phyloP scores from a whole-genome alignment of 371 early-diverging fungal species.

The Apophysomyces ossiformis region DNA sequence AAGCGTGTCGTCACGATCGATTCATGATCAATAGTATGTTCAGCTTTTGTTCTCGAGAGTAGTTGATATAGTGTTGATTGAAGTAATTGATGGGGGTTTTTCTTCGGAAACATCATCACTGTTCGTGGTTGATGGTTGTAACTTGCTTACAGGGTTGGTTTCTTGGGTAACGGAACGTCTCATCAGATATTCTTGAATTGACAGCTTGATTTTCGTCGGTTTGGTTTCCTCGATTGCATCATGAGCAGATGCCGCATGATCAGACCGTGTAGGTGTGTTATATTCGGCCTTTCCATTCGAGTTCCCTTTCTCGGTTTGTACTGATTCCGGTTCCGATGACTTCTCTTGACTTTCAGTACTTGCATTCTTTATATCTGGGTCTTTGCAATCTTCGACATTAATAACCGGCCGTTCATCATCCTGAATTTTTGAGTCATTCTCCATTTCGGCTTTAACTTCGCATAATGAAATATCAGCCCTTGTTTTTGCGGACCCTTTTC shows the following conservation, averaged over 20 bases:
- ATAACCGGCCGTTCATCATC: background rate
- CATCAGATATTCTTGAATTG: slow-evolving; percentile 44
- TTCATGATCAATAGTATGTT: too few relatives aligned
- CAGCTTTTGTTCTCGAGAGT: background rate
- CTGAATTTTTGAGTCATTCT: background rate
- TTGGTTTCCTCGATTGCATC: slow-evolving; percentile 18
- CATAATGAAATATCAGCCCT: background rate
- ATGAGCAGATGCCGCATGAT: background rate
- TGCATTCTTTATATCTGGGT: too few relatives aligned
- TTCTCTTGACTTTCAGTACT: too few relatives aligned
- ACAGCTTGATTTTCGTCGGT: slow-evolving; percentile 32
- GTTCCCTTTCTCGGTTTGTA: background rate
- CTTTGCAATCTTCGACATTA: too few relatives aligned
- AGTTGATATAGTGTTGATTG: background rate
- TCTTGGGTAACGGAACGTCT: slow-evolving; percentile 27
- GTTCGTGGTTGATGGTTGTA: background rate
- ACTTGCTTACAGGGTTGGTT: background rate
- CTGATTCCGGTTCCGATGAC: background rate
- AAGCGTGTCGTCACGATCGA: background rate
- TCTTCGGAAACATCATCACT: background rate
- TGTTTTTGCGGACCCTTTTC: background rate
- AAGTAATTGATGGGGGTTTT: background rate
- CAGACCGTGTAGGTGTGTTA: background rate
- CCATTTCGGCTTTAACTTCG: background rate
- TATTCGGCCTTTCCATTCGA: slow-evolving; percentile 7